Base-by-base conservation (phyloP, 352 stramenopile species). In the Saprolegnia parasitica region DNA sequence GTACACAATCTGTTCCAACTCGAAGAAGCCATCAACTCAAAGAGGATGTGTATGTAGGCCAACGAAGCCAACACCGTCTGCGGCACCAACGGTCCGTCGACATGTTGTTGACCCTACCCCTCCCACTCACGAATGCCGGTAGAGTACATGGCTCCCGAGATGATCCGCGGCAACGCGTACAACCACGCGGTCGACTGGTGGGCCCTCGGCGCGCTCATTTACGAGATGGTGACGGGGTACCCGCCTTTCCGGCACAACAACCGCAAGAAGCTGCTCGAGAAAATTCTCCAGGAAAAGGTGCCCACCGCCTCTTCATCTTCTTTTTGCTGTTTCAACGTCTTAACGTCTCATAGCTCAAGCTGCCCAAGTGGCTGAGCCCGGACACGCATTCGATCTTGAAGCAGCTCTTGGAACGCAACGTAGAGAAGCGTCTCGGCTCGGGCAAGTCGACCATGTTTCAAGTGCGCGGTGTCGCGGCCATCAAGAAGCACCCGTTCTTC, bases 391-490 rank as follows among this genome's bases (percentile, higher is more conserved):
- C 96, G 32, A 88, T 99, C 54, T 65, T 99, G 20, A 98, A 98
- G 78, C 96, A 97, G 46, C 75, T 99, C 18, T 79, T 99, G 20
- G 96, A 99, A 79, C 84, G 96, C 65, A 98, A 99, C 76, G 91
- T 97, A 0, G 85, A 94, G 57, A 97, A 98, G 71, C 86, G 97
- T 24, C 80, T 99, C 6, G 97, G 96, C 45, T 93, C 89, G 8
- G 81, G 93, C 26, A 98, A 96, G 74, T 93, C 88, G 37, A 99
- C 93, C 6, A 99, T 99, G 95, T 99, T 99, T 80, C 86, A 98
- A 74, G 88, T 99, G 23, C 97, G 97, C 72, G 97, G 97, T 35
- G 93, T 99, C 18, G 88, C 97, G 39, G 95, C 88, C 46, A 88
- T 99, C 68, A 99, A 99, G 80, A 83, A 97, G 71, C 89, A 98